phyloP scores from a whole-genome alignment of 768 basidiomycete genomes.

The Tricholoma matsutake region DNA sequence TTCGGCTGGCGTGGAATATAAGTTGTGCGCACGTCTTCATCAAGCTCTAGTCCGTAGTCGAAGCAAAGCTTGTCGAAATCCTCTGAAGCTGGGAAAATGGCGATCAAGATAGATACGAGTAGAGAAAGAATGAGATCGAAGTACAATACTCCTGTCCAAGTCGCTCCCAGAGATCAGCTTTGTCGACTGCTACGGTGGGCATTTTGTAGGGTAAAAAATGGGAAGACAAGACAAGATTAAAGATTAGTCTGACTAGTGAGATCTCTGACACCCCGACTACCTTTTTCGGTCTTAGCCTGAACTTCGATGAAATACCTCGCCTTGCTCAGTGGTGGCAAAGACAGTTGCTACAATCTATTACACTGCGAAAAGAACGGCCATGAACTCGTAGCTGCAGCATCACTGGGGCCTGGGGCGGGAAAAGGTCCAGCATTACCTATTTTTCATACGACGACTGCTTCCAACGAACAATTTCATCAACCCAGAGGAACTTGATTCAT shows the following conservation, averaged over 20 bases:
- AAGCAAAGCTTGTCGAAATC: conserved; percentile 96
- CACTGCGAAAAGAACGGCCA: conserved; percentile 89
- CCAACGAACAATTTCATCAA: conserved; percentile 18
- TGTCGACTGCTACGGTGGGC: conserved; percentile 97
- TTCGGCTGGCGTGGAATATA: background rate
- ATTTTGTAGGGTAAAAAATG: conserved; percentile 39
- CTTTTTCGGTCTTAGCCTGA: conserved; percentile 11
- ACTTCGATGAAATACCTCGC: conserved; percentile 84
- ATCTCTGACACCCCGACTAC: conserved; percentile 20
- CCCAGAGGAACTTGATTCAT: conserved; percentile 97
- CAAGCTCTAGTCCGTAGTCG: conserved; percentile 95
- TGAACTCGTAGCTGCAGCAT: conserved; percentile 83
- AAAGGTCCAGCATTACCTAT: conserved; percentile 59
- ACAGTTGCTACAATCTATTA: conserved; percentile 92
- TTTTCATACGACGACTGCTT: conserved; percentile 14
- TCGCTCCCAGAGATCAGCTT: conserved; percentile 87
- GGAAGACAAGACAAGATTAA: conserved; percentile 5
- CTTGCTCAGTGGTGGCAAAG: conserved; percentile 95
- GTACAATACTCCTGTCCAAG: conserved; percentile 82
- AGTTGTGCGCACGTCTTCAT: conserved; percentile 79
- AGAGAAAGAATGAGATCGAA: conserved; percentile 17
- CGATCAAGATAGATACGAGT: conserved; percentile 16
- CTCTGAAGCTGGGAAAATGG: conserved; percentile 63
- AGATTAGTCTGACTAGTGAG: conserved; percentile 19
- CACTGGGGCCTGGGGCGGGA: conserved; percentile 78